Base-by-base conservation (phyloP, 1,284 basidiomycete species). In the Ganoderma sp. region DNA sequence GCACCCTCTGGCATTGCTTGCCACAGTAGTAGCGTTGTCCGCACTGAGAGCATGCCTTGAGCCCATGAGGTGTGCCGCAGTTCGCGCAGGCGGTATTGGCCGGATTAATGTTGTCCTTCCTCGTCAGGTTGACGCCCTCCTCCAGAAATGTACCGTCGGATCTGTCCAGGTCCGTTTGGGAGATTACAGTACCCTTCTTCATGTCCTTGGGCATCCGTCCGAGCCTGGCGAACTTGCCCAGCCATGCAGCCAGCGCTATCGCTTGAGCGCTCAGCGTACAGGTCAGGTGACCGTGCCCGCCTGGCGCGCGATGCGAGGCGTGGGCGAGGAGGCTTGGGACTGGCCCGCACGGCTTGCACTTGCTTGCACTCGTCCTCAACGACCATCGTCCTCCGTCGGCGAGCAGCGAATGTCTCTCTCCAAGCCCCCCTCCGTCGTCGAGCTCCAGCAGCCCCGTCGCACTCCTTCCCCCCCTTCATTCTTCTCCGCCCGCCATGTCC, bases 171-270 rank as follows among this genome's bases (percentile, higher is more conserved):
- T 22, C 41, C 15, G 63, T 68, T 9, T 45, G 17, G 5, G 64
- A 67, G 37, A 66, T 42, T 19, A 37, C 61, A 45, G 69, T 64
- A 3, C 70, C 70, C 54, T 59, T 61, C 61, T 69, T 69, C 25
- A 63, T 14, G 34, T 34, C 12, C 19, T 17, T 57, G 41, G 17
- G 28, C 41, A 22, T 25, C n/a, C 34, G 34, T 25, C 58, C 63
- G 28, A 48, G 10, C 10, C 59, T 39, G 37, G 25, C 34, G 58
- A 60, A 22, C 28, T 4, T 56, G 7, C 28, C 32, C 25, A 28
- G 25, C 25, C 25, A 28, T 28, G 25, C 25, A 28, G 25, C 25
- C 25, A 28, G 25, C 25, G 25, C 25, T 28, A 28, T 28, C 25
- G 1, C 25, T 28, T 28, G 25, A 28, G 25, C 25, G 25, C 25